Conservation (phyloP, 139 green algal species). For the Closterium sp. region DNA sequence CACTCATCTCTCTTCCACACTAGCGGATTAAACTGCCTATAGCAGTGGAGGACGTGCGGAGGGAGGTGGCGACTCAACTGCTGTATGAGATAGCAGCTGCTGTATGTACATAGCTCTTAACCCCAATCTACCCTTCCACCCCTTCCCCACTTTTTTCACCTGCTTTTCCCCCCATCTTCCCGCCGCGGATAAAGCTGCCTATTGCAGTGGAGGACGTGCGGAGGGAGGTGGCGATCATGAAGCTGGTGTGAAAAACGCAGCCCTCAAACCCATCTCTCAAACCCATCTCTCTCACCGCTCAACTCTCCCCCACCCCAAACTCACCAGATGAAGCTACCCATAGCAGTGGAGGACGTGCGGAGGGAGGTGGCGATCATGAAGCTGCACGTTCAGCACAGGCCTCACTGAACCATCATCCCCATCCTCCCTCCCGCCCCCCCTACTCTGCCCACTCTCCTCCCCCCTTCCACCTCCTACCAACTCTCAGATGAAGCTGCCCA, state of each 20-base stretch:
- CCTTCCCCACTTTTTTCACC: too few relatives aligned
- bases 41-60: slow-evolving; percentile 44
- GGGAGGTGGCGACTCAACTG: too few relatives aligned
- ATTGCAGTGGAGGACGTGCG: slow-evolving; percentile 46
- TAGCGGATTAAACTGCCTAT: slow-evolving; percentile 32
- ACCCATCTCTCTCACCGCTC: too few relatives aligned
- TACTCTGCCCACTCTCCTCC: too few relatives aligned
- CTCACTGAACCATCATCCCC: too few relatives aligned
- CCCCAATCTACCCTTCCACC: too few relatives aligned
- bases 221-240: slow-evolving; percentile 42
- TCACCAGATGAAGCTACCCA: slow-evolving; percentile 29
- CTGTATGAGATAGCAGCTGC: too few relatives aligned
- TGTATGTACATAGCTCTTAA: too few relatives aligned
- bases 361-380: slow-evolving; percentile 48
- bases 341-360: slow-evolving; percentile 44
- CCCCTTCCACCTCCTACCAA: too few relatives aligned
- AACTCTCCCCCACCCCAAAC: neutral
- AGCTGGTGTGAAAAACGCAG: slow-evolving; percentile 40
- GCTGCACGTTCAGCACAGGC: too few relatives aligned
- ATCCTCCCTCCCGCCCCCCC: too few relatives aligned
- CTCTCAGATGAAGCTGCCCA: slow-evolving; percentile 38
- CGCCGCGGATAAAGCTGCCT: slow-evolving; percentile 18
- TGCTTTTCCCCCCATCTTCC: too few relatives aligned
- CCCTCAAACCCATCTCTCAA: neutral
- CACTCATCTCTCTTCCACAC: neutral